Base-by-base conservation (phyloP, 345 rosid species). In the Populus nigra region DNA sequence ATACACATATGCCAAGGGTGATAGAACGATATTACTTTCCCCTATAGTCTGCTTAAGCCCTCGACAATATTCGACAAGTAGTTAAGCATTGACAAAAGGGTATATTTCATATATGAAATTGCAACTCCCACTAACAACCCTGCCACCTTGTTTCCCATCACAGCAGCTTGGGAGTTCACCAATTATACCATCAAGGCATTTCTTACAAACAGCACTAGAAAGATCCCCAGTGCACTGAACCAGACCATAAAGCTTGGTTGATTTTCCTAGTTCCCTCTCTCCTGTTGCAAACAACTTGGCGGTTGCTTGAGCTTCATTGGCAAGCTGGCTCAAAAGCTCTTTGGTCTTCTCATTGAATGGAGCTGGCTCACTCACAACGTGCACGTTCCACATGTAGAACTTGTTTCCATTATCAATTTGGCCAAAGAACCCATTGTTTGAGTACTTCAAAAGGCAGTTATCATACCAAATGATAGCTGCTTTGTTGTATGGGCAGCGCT, bases 371-470 rank as follows among this genome's bases (percentile, higher is more conserved):
- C 27, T 23, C 7, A 29, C 43, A 29, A 66, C 27, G 3, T 25
- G 20, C 27, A 15, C n/a, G 71, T 65, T 65, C 27, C 27, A 65
- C 71, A 75, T 25, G 61, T 23, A 41, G 71, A 75, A 75, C 71
- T 66, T 41, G 43, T 39, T 29, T 17, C 6, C 1, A 31, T 47
- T 16, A 27, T 75, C 77, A 5, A 75, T 29, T 43, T 65, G 35
- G 3, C 77, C 71, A 3, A 75, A 75, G 77, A 75, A 75, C 8
- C 31, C 25, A 5, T 13, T 18, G 31, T 74, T 45, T 6, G 69
- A 39, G 77, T 74, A 74, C 70, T 74, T 74, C 38, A 74, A 43
- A 27, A 74, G n/a, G 59, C 77, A 74, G 59, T 43, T 63, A 65
- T 63, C 77, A 25, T 63, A 74, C 69, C 69, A 74, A 13, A 74